Percentiles rank a stretch among this genome's conserved stretches.
Evolutionary conservation across 345 rosid genomes (phyloP).

Genomic region (Rhizophora mangle): DNA sequence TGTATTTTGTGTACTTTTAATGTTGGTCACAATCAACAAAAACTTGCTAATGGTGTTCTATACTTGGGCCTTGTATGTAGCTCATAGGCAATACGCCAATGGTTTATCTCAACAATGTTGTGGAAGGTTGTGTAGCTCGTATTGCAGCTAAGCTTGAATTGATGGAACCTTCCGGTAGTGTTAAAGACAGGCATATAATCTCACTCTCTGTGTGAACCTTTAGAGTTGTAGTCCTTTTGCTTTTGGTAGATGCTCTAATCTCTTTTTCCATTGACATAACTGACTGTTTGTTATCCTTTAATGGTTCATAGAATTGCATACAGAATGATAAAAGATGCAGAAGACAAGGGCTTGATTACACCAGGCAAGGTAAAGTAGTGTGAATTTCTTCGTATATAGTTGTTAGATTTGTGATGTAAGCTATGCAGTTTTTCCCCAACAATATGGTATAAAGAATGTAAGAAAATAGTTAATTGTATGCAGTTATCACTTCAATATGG

Average conservation of each 20-base stretch:
- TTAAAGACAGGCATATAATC: slow-evolving; percentile 61
- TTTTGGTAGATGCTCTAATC: too few species aligned
- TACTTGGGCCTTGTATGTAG: slow-evolving; percentile 27
- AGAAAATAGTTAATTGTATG: background rate
- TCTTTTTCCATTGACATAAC: too few species aligned
- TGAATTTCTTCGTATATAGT: too few species aligned
- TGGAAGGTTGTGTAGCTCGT: slow-evolving; percentile 49
- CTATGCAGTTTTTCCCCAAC: too few species aligned
- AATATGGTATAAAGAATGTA: too few species aligned
- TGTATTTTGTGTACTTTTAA: background rate
- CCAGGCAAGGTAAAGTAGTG: slow-evolving; percentile 45
- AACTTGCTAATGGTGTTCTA: background rate
- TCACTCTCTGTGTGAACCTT: background rate
- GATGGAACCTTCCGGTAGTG: slow-evolving; percentile 50
- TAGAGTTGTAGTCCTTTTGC: too few species aligned
- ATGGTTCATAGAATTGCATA: slow-evolving; percentile 60
- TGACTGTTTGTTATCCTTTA: background rate
- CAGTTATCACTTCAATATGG: too few species aligned
- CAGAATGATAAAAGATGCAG: slow-evolving; percentile 86
- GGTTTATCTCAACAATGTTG: slow-evolving; percentile 76
- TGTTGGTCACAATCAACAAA: background rate
- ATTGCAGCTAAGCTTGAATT: slow-evolving; percentile 49
- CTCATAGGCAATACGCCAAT: slow-evolving; percentile 87
- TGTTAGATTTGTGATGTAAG: too few species aligned
- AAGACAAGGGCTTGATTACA: slow-evolving; percentile 54